These are phyloP conservation scores for Capsicum pubescens DNA, from an alignment of 257 asterid genomes.

Conservation along the genomic window DNA sequence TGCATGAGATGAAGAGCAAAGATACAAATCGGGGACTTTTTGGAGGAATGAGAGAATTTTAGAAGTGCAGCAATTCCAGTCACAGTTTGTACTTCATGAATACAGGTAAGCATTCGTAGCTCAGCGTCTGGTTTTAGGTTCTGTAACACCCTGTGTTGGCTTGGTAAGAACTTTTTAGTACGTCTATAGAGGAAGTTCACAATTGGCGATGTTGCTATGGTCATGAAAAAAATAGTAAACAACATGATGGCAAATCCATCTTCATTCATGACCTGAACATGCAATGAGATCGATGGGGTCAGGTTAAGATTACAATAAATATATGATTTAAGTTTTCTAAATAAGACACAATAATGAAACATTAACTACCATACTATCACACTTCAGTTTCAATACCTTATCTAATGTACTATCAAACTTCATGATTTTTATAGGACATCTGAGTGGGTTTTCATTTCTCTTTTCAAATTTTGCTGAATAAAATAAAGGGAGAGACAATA, in stretches of 20 bases:
- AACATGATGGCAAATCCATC: conserved; percentile 29
- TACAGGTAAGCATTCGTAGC: conserved; percentile 36
- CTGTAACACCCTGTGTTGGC: conserved; percentile 32
- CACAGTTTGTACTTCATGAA: conserved; percentile 34
- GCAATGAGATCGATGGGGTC: neutral
- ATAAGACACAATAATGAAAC: no score
- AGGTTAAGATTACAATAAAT: neutral
- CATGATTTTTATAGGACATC: neutral
- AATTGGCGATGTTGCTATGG: conserved; percentile 31
- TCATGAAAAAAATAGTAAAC: conserved; percentile 25
- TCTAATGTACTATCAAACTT: neutral
- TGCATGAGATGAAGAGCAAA: conserved; percentile 37
- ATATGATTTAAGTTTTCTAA: neutral
- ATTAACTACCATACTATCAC: neutral
- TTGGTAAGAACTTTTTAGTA: conserved; percentile 25
- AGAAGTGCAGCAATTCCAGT: conserved; percentile 31
- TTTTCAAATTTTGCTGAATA: conserved; percentile 27
- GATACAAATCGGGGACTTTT: conserved; percentile 32
- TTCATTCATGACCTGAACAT: conserved; percentile 22
- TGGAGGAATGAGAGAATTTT: conserved; percentile 25
- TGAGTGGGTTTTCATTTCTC: neutral
- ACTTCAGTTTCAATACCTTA: neutral
- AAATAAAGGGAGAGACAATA: neutral
- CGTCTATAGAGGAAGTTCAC: conserved; percentile 30
- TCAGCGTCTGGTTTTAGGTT: conserved; percentile 30